A percentile compares a stretch with the other conserved stretches of the same genome.
Evolutionary conservation across 1,284 basidiomycete genomes (phyloP).

Genomic region (Puccinia polysora): DNA sequence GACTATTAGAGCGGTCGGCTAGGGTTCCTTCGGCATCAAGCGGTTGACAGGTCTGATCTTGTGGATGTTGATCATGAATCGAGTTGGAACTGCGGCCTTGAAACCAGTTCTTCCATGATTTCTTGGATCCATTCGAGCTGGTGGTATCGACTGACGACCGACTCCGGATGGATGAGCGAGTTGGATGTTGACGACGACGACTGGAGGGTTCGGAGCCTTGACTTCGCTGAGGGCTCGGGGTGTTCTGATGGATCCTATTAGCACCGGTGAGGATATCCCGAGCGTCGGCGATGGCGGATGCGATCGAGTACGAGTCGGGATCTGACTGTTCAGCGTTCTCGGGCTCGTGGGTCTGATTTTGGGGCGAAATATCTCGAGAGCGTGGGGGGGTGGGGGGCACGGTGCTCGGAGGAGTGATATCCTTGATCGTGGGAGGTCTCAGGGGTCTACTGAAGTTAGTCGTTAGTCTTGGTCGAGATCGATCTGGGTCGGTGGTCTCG

Average conservation of each 20-base stretch:
- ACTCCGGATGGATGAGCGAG: constrained; percentile 9
- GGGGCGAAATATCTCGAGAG: constrained; percentile 17
- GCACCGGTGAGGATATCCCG: background rate
- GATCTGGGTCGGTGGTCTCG: background rate
- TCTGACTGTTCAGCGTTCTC: background rate
- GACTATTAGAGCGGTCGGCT: no score
- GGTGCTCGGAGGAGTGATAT: background rate
- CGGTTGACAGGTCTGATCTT: background rate
- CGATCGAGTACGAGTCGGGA: background rate
- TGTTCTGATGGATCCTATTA: background rate
- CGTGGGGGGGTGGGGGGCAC: constrained; percentile 6
- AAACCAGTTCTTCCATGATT: constrained; percentile 33
- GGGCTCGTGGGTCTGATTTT: background rate
- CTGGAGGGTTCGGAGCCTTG: constrained; percentile 1
- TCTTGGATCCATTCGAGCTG: constrained; percentile 18
- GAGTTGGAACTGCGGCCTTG: no score
- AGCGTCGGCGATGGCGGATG: background rate
- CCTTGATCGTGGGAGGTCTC: background rate
- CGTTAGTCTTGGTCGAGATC: background rate
- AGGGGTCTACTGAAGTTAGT: constrained; percentile 30
- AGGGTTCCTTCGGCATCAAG: no score
- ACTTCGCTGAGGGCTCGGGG: background rate
- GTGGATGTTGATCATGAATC: background rate
- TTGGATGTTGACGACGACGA: background rate
- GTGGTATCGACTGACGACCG: constrained; percentile 20